phyloP scores from a whole-genome alignment of 371 early-diverging fungal species.

The Circinella umbellata region DNA sequence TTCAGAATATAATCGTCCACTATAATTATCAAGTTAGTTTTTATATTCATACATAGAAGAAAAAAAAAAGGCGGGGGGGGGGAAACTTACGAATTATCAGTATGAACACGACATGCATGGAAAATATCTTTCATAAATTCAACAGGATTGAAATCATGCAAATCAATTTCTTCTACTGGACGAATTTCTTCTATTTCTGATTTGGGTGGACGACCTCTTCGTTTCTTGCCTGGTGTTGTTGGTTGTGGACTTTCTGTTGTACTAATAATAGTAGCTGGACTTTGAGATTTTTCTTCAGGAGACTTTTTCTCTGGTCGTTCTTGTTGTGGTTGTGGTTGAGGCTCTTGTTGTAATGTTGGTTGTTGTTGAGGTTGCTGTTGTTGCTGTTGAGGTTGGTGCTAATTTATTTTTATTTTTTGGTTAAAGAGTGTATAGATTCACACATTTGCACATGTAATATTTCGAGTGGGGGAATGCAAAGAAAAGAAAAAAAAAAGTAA shows the following conservation, averaged over 20 bases:
- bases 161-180: conserved; percentile 39
- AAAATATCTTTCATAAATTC: conserved; percentile 47
- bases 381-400: too few relatives aligned
- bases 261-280: neutral
- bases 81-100: conserved; percentile 44
- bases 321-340: too few relatives aligned
- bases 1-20: conserved; percentile 71
- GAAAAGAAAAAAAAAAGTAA: too few relatives aligned
- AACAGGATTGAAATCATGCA: conserved; percentile 41
- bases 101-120: conserved; percentile 41
- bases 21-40: conserved; percentile 21
- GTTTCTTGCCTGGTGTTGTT: conserved; percentile 24
- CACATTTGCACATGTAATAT: too few relatives aligned
- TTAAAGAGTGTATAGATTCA: too few relatives aligned
- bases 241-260: conserved; percentile 12
- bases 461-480: too few relatives aligned
- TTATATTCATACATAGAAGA: neutral
- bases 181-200: conserved; percentile 40
- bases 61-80: too few relatives aligned
- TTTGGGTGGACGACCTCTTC: conserved; percentile 51
- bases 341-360: too few relatives aligned
- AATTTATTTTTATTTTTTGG: too few relatives aligned
- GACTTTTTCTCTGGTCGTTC: neutral
- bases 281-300: conserved; percentile 1
- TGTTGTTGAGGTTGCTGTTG: too few relatives aligned